Evolutionary conservation across 2,329 filamentous ascomycete genomes (phyloP), one percentile per base, ranked within the genome.

Genomic region (Talaromyces pinophilus): DNA sequence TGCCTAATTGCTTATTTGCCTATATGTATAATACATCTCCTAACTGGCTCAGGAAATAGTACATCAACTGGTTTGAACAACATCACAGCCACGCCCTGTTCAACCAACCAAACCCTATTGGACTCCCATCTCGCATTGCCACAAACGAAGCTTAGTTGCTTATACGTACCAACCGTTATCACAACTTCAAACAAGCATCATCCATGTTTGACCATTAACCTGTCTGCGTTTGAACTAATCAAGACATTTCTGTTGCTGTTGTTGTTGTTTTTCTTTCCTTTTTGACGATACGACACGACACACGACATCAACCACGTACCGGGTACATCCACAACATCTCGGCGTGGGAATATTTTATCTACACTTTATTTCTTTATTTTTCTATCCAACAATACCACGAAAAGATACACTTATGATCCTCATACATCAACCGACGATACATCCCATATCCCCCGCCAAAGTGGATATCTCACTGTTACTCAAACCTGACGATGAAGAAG

Each of bases 401-500:
- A 66, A 40, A 59, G 30, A 75, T 75, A 76, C 76, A 76, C 76
- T 77, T 78, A 79, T 79, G 77, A 77, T 79, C 74, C 75, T 76
- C 74, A 74, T 78, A 79, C 77, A 76, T 74, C 76, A 77, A 69
- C 76, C 73, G 69, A 8, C 60, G 25, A 44, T 55, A 19, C 71
- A 72, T 71, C 73, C 76, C 71, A 71, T 78, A 72, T 76, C 77
- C 70, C 72, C 84, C 88, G 33, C 62, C 62, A 93, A 85, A 87
- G 90, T 97, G 93, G 93, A 97, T 93, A 96, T 97, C 90, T 88
- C 91, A 81, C 89, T 90, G 72, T 87, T 97, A 72, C 87, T 97
- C 81, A 92, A 93, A 85, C 86, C 85, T 69, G 75, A 79, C 73
- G 75, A 76, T 77, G 75, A 79, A 69, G 75, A 76, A 70, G 75